Percentiles rank a stretch among this genome's conserved stretches.
phyloP scores from a whole-genome alignment of 2,329 filamentous ascomycete genomes.

The Phoma herbarum region DNA sequence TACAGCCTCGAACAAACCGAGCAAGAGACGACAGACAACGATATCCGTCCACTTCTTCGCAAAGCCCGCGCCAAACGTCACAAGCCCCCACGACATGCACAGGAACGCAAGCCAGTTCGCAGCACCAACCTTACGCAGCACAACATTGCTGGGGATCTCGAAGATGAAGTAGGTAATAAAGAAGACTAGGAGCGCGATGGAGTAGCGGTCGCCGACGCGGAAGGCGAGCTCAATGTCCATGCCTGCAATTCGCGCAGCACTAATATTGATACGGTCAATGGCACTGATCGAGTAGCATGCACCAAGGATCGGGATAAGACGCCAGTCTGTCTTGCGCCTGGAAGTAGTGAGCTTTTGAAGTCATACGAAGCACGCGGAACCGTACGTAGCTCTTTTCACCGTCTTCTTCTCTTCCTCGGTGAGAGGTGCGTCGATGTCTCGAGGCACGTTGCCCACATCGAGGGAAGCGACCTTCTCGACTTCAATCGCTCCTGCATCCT shows the following conservation, averaged over 20 bases:
- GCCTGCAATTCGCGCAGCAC: slow-evolving; percentile 52
- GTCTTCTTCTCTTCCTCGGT: background rate
- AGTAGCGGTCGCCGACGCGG: slow-evolving; percentile 56
- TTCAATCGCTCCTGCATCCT: slow-evolving; percentile 31
- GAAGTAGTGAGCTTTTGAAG: slow-evolving; percentile 6
- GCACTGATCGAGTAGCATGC: slow-evolving; percentile 35
- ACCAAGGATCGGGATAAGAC: slow-evolving; percentile 41
- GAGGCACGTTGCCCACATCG: slow-evolving; percentile 14
- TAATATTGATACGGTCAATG: slow-evolving; percentile 31
- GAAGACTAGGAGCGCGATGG: slow-evolving; percentile 60
- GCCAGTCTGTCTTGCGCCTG: slow-evolving; percentile 42
- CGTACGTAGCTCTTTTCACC: background rate
- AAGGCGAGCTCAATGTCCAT: slow-evolving; percentile 57
- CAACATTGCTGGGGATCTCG: slow-evolving; percentile 62
- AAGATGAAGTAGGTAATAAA: slow-evolving; percentile 62
- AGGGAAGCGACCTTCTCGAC: slow-evolving; percentile 27
- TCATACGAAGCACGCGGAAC: background rate
- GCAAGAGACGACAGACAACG: slow-evolving; percentile 31
- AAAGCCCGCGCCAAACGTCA: slow-evolving; percentile 30
- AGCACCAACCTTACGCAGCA: slow-evolving; percentile 51
- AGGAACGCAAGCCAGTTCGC: slow-evolving; percentile 36
- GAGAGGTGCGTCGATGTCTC: background rate
- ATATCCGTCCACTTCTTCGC: slow-evolving; percentile 31
- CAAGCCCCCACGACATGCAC: slow-evolving; percentile 33
- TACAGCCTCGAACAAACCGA: slow-evolving; percentile 36